Evolutionary conservation across 2,329 filamentous ascomycete species (phyloP).

Genomic region (Canariomyces notabilis): DNA sequence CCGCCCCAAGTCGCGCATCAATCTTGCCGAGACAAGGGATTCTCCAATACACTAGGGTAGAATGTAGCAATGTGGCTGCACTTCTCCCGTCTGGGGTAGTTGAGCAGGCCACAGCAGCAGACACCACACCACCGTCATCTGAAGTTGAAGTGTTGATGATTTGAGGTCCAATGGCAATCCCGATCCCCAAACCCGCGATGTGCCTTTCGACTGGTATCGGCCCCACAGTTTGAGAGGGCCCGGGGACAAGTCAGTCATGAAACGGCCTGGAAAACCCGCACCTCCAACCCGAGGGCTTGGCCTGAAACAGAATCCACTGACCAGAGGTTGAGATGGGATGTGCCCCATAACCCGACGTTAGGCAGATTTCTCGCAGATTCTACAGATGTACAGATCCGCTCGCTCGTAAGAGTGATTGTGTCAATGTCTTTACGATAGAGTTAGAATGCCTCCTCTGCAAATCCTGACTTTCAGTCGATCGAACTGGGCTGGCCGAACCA

Average conservation of each 20-base stretch:
- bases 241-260: slow-evolving; percentile 10
- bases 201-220: background rate
- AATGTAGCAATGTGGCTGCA: background rate
- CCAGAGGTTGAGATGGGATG: background rate
- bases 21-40: slow-evolving; percentile 1
- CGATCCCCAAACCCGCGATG: background rate
- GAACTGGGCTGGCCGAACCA: background rate
- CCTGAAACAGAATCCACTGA: slow-evolving; percentile 1
- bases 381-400: too few species aligned
- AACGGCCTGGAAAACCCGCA: slow-evolving; percentile 3
- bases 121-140: too few species aligned
- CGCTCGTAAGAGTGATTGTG: too few species aligned
- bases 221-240: background rate
- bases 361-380: too few species aligned
- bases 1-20: slow-evolving; percentile 18
- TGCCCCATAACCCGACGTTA: too few species aligned
- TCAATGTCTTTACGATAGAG: too few species aligned
- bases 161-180: background rate
- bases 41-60: background rate
- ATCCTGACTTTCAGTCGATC: background rate
- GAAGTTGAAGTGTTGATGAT: background rate
- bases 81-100: background rate
- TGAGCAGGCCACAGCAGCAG: background rate
- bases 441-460: too few species aligned
- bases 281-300: background rate